A percentile compares a stretch with the other conserved stretches of the same genome.
These are phyloP conservation scores for Botrytis pseudocinerea DNA, from an alignment of 2,329 filamentous ascomycete species.

Conservation along the genomic window DNA sequence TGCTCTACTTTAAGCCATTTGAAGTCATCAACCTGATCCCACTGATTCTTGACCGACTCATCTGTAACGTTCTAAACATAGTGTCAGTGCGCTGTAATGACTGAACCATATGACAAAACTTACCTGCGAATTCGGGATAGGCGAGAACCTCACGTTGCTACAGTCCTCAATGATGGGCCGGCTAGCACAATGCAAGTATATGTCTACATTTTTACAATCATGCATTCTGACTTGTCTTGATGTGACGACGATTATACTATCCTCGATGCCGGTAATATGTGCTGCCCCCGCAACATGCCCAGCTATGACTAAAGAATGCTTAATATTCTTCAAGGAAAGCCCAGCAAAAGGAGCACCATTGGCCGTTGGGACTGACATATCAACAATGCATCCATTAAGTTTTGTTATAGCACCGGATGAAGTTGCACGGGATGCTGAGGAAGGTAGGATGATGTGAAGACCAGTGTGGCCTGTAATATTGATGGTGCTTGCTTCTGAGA, in stretches of 20 bases:
- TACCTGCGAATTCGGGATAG: slow-evolving; percentile 69
- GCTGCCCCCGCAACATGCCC: slow-evolving; percentile 77
- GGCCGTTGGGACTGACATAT: slow-evolving; percentile 71
- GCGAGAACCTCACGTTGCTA: slow-evolving; percentile 72
- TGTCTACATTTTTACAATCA: slow-evolving; percentile 74
- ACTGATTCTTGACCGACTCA: slow-evolving; percentile 60
- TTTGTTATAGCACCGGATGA: slow-evolving; percentile 72
- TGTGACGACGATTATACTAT: slow-evolving; percentile 75
- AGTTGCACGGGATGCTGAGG: slow-evolving; percentile 68
- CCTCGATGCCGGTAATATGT: slow-evolving; percentile 74
- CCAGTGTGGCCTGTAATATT: slow-evolving; percentile 65
- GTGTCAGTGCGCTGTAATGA: slow-evolving; percentile 21
- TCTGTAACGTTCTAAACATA: slow-evolving; percentile 33
- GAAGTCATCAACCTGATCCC: slow-evolving; percentile 94
- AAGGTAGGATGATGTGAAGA: slow-evolving; percentile 76
- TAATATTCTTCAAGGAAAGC: slow-evolving; percentile 67
- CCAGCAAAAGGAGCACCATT: slow-evolving; percentile 67
- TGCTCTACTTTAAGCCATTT: slow-evolving; percentile 88
- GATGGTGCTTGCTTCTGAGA: slow-evolving; percentile 61
- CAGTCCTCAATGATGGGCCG: slow-evolving; percentile 96
- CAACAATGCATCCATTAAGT: slow-evolving; percentile 70
- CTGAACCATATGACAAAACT: slow-evolving; percentile 40
- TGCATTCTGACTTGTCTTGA: slow-evolving; percentile 93
- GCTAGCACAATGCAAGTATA: slow-evolving; percentile 80
- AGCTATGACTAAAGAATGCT: slow-evolving; percentile 70